Conservation (phyloP, 2,329 filamentous ascomycete genomes). For the Dichotomopilus funicola region DNA sequence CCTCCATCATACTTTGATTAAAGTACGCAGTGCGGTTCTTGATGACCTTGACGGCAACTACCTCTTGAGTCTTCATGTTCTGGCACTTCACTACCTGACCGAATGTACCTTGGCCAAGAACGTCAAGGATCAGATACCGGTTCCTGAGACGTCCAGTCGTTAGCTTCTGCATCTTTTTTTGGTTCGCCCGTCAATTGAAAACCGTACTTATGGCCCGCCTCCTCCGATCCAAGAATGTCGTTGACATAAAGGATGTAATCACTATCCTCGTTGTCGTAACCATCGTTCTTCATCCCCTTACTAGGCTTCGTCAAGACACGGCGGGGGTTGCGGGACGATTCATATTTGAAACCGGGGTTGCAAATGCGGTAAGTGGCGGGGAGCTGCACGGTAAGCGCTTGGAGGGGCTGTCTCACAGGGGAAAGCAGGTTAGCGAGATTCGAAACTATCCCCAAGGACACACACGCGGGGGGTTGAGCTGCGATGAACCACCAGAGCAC, state of each 20-base stretch:
- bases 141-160: constrained; percentile 51
- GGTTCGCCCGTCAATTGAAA: background rate
- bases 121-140: constrained; percentile 92
- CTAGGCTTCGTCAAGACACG: constrained; percentile 96
- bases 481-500: too few relatives aligned
- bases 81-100: constrained; percentile 99
- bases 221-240: constrained; percentile 94
- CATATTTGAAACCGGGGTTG: constrained; percentile 97
- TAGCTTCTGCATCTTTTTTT: constrained; percentile 13
- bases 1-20: constrained; percentile 99
- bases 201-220: constrained; percentile 89
- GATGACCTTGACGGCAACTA: constrained; percentile 97
- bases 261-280: constrained; percentile 97
- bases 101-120: constrained; percentile 94
- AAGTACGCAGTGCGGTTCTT: constrained; percentile 99
- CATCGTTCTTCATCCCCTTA: constrained; percentile 97
- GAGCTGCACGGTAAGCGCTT: constrained; percentile 88
- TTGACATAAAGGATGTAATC: constrained; percentile 99
- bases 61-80: constrained; percentile 95
- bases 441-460: too few relatives aligned
- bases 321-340: constrained; percentile 92
- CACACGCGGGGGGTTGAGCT: too few relatives aligned
- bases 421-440: constrained; percentile 1
- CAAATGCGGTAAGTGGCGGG: constrained; percentile 97
- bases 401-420: constrained; percentile 60